Evolutionary conservation across 257 asterid species (phyloP), one percentile per base, ranked within the genome.

Genomic region (Nyctanthes arbortristis): DNA sequence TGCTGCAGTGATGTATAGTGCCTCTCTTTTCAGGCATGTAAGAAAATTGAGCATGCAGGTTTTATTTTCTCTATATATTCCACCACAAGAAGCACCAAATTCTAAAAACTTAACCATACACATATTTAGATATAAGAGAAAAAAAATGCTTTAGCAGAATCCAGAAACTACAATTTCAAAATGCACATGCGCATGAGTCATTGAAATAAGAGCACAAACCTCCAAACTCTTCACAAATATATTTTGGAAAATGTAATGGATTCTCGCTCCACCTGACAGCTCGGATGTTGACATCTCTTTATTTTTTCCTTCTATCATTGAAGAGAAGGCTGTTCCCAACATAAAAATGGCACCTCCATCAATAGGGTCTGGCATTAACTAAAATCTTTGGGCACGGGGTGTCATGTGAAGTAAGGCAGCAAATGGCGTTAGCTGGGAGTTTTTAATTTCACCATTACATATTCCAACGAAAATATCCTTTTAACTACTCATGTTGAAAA

Each of bases 251-350:
- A 94, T 94, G 82, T 89, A 89, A 86, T 91, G 99, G 68, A 94
- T 88, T 82, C 99, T 85, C 67, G 99, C 97, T 69, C 99, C 99
- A 67, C 99, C 99, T 78, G 95, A 89, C 69, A 94, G 81, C 87
- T 94, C 97, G 37, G 86, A 72, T 32, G 99, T 94, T 72, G 93
- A 88, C 97, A 91, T 86, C 70, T 86, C 99, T 81, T 88, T 97
- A 82, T 83, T 80, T 75, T 85, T 94, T 10, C 99, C 99, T 69
- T 94, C 99, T 57, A 94, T 84, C 97, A 91, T 80, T 22, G 97
- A 84, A 73, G 92, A 83, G 85, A 89, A 85, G 65, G 95, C 99
- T 94, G 96, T 76, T 82, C 75, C 70, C 72, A 72, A 66, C 30
- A 59, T 52, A 36, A 77, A 77, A 61, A 61, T 27, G 40, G 0